Evolutionary conservation across 2,329 filamentous ascomycete species (phyloP).

Genomic region (Seiridium unicorne): DNA sequence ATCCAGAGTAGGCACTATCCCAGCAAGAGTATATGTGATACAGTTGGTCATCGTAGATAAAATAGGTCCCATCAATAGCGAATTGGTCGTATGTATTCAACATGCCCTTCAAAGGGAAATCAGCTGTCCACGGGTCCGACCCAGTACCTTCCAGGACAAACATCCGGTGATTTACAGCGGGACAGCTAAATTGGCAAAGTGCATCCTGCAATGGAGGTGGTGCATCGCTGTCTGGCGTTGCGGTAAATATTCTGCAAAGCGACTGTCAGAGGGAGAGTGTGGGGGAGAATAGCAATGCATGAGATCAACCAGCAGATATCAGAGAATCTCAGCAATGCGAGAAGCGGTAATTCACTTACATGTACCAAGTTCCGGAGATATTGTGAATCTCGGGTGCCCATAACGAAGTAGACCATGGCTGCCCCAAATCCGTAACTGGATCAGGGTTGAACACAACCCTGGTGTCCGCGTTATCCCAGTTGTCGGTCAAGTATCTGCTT

Average conservation of each 20-base stretch:
- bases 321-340: background rate
- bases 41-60: conserved; percentile 24
- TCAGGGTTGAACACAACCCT: conserved; percentile 34
- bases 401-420: conserved; percentile 33
- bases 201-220: conserved; percentile 31
- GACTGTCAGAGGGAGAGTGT: background rate
- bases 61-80: conserved; percentile 35
- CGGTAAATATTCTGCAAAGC: conserved; percentile 31
- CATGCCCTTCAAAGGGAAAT: conserved; percentile 29
- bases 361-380: conserved; percentile 23
- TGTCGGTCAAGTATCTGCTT: conserved; percentile 34
- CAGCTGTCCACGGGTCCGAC: conserved; percentile 30
- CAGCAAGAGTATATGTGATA: conserved; percentile 36
- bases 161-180: conserved; percentile 35
- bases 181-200: conserved; percentile 31
- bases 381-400: conserved; percentile 35
- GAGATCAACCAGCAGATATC: too few species aligned
- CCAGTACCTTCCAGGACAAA: conserved; percentile 30
- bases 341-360: background rate
- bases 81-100: conserved; percentile 34
- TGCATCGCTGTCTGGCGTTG: conserved; percentile 31
- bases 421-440: conserved; percentile 15
- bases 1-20: conserved; percentile 31
- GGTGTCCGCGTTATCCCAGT: conserved; percentile 36
- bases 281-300: too few species aligned